A percentile compares a stretch with the other conserved stretches of the same genome.
These are phyloP conservation scores for Monosporascus sp. DNA, from an alignment of 2,329 filamentous ascomycete genomes.

Conservation along the genomic window DNA sequence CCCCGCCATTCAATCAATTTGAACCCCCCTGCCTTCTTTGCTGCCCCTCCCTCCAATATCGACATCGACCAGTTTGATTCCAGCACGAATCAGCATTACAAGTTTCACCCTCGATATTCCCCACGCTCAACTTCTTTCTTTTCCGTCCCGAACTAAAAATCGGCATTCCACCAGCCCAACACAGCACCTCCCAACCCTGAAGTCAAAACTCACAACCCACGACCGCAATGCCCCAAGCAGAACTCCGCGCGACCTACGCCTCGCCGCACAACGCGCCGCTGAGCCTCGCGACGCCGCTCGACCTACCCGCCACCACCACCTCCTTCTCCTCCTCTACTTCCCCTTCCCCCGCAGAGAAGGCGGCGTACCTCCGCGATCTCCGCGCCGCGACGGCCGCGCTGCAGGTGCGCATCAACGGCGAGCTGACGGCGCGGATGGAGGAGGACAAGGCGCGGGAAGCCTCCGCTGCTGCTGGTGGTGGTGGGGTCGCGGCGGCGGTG, in stretches of 20 bases:
- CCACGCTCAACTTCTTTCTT: too few species aligned
- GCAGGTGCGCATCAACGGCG: slow-evolving; percentile 64
- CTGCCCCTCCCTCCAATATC: too few species aligned
- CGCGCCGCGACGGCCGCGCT: slow-evolving; percentile 49
- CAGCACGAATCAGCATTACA: too few species aligned
- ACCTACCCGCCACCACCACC: slow-evolving; percentile 28
- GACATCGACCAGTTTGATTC: too few species aligned
- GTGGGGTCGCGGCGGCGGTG: slow-evolving; percentile 6
- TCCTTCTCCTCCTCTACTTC: not conserved
- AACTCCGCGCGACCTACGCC: slow-evolving; percentile 48
- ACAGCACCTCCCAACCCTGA: not conserved
- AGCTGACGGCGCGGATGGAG: slow-evolving; percentile 70
- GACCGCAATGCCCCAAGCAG: slow-evolving; percentile 2
- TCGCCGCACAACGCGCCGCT: slow-evolving; percentile 46
- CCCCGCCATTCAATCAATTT: too few species aligned
- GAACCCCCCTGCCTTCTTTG: too few species aligned
- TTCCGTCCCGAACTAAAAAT: too few species aligned
- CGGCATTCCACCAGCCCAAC: too few species aligned
- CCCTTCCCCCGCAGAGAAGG: slow-evolving; percentile 33
- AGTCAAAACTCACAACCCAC: not conserved
- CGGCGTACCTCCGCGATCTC: slow-evolving; percentile 54
- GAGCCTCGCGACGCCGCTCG: slow-evolving; percentile 27
- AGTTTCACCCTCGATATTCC: too few species aligned
- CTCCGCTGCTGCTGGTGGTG: slow-evolving; percentile 26
- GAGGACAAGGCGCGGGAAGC: slow-evolving; percentile 54